Percentiles rank a stretch among this genome's conserved stretches.
Conservation (phyloP, 441 rosid genomes). For the Gossypium davidsonii region DNA sequence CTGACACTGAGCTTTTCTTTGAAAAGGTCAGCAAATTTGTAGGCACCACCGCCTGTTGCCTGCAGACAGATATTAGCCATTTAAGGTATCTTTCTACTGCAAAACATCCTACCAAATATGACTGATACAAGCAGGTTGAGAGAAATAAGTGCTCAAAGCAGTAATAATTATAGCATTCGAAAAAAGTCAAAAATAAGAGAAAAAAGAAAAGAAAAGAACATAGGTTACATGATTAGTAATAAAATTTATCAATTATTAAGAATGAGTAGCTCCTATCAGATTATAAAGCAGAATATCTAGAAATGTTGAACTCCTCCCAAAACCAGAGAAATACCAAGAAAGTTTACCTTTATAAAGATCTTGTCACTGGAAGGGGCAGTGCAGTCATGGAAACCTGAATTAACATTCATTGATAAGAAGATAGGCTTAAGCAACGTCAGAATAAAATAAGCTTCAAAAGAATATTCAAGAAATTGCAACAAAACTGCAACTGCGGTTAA, state of each 20-base stretch:
- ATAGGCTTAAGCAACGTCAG: slow-evolving; percentile 7
- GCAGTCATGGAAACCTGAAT: slow-evolving; percentile 52
- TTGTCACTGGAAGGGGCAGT: slow-evolving; percentile 29
- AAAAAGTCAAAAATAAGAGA: neutral
- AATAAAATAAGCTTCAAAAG: neutral
- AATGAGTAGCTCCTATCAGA: slow-evolving; percentile 1
- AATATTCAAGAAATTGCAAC: neutral
- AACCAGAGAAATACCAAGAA: neutral
- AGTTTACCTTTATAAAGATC: slow-evolving; percentile 54
- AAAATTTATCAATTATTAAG: neutral
- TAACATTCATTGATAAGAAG: slow-evolving; percentile 25
- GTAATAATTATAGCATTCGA: neutral
- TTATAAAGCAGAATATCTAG: neutral
- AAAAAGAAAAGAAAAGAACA: neutral
- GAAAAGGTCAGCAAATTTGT: slow-evolving; percentile 86
- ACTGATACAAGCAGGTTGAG: neutral
- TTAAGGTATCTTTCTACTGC: slow-evolving; percentile 1
- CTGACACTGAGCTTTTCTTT: slow-evolving; percentile 78
- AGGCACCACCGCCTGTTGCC: slow-evolving; percentile 94
- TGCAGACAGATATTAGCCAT: slow-evolving; percentile 17
- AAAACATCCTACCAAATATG: neutral
- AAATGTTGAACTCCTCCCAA: neutral
- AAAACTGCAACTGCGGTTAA: neutral
- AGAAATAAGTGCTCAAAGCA: neutral
- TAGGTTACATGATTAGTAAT: neutral